These are phyloP conservation scores for Salvia hispanica DNA, from an alignment of 257 asterid genomes.

Conservation along the genomic window DNA sequence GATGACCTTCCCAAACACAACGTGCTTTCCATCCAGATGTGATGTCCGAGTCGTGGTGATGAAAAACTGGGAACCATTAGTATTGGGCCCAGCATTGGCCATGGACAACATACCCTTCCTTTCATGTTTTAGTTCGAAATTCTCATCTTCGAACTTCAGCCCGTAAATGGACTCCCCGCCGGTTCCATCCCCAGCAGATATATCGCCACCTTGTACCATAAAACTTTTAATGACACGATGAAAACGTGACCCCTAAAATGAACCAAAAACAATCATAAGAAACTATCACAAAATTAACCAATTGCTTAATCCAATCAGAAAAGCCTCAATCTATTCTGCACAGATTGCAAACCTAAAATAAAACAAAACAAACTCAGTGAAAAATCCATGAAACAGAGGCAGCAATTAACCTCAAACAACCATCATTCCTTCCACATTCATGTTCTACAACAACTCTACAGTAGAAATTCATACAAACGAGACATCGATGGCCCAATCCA, in stretches of 20 bases:
- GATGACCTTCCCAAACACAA: constrained; percentile 85
- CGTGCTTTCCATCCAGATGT: constrained; percentile 91
- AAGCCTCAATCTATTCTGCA: constrained; percentile 11
- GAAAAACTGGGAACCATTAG: constrained; percentile 91
- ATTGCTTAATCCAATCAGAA: constrained; percentile 26
- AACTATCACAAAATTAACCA: constrained; percentile 27
- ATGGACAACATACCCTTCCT: constrained; percentile 90
- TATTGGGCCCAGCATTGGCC: constrained; percentile 91
- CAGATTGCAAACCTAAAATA: constrained; percentile 11
- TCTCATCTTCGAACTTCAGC: constrained; percentile 84
- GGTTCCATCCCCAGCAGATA: constrained; percentile 87
- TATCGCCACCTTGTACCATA: constrained; percentile 97
- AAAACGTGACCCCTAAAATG: constrained; percentile 64
- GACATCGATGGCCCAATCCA: not conserved
- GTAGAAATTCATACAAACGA: not conserved
- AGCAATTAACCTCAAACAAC: constrained; percentile 11
- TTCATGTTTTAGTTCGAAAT: constrained; percentile 81
- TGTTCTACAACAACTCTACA: constrained; percentile 3
- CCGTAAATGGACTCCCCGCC: constrained; percentile 98
- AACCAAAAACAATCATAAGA: constrained; percentile 29
- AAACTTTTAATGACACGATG: constrained; percentile 92
- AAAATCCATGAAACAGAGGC: constrained; percentile 12
- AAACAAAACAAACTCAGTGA: not conserved
- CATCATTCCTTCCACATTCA: constrained; percentile 8
- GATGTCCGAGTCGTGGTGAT: constrained; percentile 89